Evolutionary conservation across 768 basidiomycete genomes (phyloP), one percentile per base, ranked within the genome.

Genomic region (Lactifluus volemus): DNA sequence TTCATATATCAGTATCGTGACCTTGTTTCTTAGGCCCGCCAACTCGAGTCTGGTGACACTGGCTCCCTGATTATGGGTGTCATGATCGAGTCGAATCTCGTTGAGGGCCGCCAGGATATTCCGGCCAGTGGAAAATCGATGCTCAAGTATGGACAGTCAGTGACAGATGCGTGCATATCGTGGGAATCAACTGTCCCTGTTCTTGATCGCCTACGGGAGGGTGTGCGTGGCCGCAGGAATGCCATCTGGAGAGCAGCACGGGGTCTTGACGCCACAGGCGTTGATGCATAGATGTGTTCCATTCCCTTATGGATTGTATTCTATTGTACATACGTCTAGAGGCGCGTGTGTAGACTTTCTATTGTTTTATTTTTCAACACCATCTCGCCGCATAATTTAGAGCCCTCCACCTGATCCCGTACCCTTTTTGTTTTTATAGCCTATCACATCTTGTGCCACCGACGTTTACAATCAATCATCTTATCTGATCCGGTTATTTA

Each of bases 81-180:
- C 57, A 98, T 98, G 95, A 79, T 98, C 58, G 96, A 98, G 74
- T 92, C 89, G 48, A 95, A 96, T 71, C 79, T 98, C 53, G 78
- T 85, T 8, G 92, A 89, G 71, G 92, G 93, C 30, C 84, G 91
- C 53, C 92, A 95, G 73, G 85, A 92, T 67, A 87, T 95, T 61
- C 85, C 92, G 4, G 69, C 80, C 1, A 77, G 79, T 11, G 93
- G 92, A 3, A 85, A 86, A 1, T 74, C 79, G 7, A 86, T 82
- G 11, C 75, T 96, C 49, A 85, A 79, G 68, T 92, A 92, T 68
- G 93, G 93, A 30, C 85, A 88, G 70, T 89, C 87, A 8, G 89
- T 95, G 6, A 94, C 93, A 25, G 91, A 93, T 73, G 88, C 88
- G 9, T 96, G 91, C 73, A 79, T 98, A 52, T 86, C 88, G 47